Percentiles rank a stretch among this genome's conserved stretches.
These are phyloP conservation scores for Annulohypoxylon truncatum DNA, from an alignment of 2,329 filamentous ascomycete genomes.

Conservation along the genomic window DNA sequence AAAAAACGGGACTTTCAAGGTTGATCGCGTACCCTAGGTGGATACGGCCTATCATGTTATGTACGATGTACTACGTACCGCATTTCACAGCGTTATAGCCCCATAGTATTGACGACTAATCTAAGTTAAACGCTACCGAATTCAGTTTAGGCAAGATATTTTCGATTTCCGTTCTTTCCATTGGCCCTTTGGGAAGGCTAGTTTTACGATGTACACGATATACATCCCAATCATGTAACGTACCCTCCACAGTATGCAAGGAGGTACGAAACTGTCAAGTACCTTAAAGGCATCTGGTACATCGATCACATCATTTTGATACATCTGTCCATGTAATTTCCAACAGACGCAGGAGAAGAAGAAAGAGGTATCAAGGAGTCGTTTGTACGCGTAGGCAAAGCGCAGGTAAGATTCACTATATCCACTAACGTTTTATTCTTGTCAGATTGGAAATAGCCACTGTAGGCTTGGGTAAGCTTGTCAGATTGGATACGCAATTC, in stretches of 20 bases:
- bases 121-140: constrained; percentile 27
- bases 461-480: not conserved
- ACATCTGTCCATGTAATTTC: not conserved
- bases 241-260: not conserved
- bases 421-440: not conserved
- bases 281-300: not conserved
- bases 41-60: constrained; percentile 8
- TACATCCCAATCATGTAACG: constrained; percentile 1
- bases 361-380: constrained; percentile 1
- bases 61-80: not conserved
- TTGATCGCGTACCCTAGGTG: not conserved
- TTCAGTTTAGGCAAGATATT: constrained; percentile 24
- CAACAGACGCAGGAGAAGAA: not conserved
- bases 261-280: not conserved
- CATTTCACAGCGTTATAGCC: constrained; percentile 3
- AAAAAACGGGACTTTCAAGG: constrained; percentile 13
- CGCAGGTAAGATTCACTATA: not conserved
- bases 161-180: constrained; percentile 2
- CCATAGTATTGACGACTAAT: constrained; percentile 23
- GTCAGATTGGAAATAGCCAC: constrained; percentile 5
- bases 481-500: constrained; percentile 2
- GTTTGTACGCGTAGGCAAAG: constrained; percentile 2
- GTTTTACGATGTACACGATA: constrained; percentile 1
- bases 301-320: not conserved
- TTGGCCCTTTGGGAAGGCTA: constrained; percentile 1